phyloP scores from a whole-genome alignment of 139 green algal species.

The Protoeuglena noctilucae region DNA sequence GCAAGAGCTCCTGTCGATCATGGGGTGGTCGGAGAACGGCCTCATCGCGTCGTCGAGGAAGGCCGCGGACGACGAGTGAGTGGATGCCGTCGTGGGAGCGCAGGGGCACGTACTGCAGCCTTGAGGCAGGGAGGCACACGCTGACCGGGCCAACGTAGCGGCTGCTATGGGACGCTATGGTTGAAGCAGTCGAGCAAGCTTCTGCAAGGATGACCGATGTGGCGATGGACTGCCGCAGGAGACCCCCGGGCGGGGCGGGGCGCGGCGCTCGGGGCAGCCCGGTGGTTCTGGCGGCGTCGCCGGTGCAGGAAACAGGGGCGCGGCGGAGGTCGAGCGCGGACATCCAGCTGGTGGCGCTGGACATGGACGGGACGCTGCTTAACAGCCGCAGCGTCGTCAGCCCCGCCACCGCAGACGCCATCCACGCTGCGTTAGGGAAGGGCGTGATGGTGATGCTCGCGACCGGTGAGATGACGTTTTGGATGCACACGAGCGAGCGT shows the following conservation, averaged over 20 bases:
- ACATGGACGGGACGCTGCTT: slow-evolving; percentile 74
- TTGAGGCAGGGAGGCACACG: too few species aligned
- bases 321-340: too few species aligned
- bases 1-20: slow-evolving; percentile 26
- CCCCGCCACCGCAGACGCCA: slow-evolving; percentile 32
- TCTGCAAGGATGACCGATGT: too few species aligned
- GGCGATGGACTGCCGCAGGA: too few species aligned
- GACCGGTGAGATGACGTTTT: too few species aligned
- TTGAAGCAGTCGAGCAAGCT: too few species aligned
- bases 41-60: too few species aligned
- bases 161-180: too few species aligned
- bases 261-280: neutral
- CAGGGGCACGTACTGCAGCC: slow-evolving; percentile 9
- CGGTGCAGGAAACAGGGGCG: neutral
- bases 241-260: neutral
- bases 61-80: too few species aligned
- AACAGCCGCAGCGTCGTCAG: slow-evolving; percentile 39
- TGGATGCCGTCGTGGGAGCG: slow-evolving; percentile 1
- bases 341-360: slow-evolving; percentile 40
- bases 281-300: too few species aligned
- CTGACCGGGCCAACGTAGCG: too few species aligned
- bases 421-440: slow-evolving; percentile 31
- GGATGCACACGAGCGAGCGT: too few species aligned
- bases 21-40: slow-evolving; percentile 57
- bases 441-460: slow-evolving; percentile 69